Percentiles rank a stretch among this genome's conserved stretches.
These are phyloP conservation scores for Pseudonectria buxi DNA, from an alignment of 2,329 filamentous ascomycete genomes.

Conservation along the genomic window DNA sequence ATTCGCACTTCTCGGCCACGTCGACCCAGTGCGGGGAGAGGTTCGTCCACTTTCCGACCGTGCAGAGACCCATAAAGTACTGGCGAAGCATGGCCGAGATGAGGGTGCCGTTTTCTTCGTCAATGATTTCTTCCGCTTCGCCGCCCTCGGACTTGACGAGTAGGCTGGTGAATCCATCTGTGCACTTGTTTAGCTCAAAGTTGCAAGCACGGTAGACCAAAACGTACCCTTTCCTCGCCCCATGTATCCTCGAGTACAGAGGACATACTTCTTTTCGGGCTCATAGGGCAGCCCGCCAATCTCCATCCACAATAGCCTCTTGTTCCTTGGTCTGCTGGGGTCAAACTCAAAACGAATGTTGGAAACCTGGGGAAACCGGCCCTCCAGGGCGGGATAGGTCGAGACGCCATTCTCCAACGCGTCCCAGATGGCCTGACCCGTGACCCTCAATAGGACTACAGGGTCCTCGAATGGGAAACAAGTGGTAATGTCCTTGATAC, in stretches of 20 bases:
- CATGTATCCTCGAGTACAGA: constrained; percentile 86
- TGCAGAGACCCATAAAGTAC: constrained; percentile 82
- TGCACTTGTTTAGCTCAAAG: constrained; percentile 9
- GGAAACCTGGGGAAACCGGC: constrained; percentile 77
- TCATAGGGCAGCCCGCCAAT: constrained; percentile 59
- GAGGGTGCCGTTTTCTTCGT: constrained; percentile 79
- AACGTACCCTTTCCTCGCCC: constrained; percentile 61
- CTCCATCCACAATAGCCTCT: constrained; percentile 55
- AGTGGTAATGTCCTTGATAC: constrained; percentile 75
- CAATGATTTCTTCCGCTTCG: constrained; percentile 67
- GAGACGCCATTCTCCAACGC: constrained; percentile 80
- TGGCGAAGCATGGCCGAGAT: constrained; percentile 82
- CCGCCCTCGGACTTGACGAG: constrained; percentile 73
- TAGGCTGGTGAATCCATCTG: constrained; percentile 71
- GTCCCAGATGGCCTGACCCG: constrained; percentile 65
- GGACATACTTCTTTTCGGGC: constrained; percentile 55
- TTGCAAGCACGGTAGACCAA: not conserved
- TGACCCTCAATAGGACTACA: constrained; percentile 67
- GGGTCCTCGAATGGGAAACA: constrained; percentile 94
- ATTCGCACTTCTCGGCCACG: constrained; percentile 56
- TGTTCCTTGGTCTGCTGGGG: constrained; percentile 50
- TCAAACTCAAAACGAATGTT: constrained; percentile 74
- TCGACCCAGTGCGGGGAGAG: constrained; percentile 63
- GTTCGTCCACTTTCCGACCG: constrained; percentile 71
- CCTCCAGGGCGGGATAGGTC: constrained; percentile 76